Evolutionary conservation across 2,329 filamentous ascomycete species (phyloP).

Genomic region (Lithohypha guttulata): DNA sequence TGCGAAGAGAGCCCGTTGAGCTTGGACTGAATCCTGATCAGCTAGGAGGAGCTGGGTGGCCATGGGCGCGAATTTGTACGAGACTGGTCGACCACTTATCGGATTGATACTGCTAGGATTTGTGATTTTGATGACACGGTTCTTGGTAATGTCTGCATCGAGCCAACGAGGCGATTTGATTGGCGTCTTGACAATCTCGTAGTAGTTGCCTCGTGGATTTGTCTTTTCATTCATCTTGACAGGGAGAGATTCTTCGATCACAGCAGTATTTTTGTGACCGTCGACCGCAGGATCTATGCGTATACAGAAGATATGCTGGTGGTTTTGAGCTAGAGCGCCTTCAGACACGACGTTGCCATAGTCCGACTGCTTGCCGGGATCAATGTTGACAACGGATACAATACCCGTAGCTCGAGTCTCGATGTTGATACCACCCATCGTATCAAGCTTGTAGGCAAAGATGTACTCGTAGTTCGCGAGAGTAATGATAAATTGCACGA

Average conservation of each 20-base stretch:
- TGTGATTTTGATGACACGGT: constrained; percentile 40
- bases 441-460: constrained; percentile 54
- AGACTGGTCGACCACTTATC: constrained; percentile 33
- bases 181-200: constrained; percentile 41
- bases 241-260: constrained; percentile 44
- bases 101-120: constrained; percentile 36
- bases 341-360: constrained; percentile 55
- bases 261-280: constrained; percentile 42
- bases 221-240: constrained; percentile 40
- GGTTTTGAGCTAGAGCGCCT: constrained; percentile 56
- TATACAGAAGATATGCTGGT: constrained; percentile 59
- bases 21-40: constrained; percentile 33
- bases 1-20: constrained; percentile 38
- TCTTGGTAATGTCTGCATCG: constrained; percentile 41
- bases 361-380: constrained; percentile 41
- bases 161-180: constrained; percentile 39
- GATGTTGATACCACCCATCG: constrained; percentile 49
- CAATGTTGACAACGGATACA: constrained; percentile 51
- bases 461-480: constrained; percentile 63
- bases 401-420: constrained; percentile 59
- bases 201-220: constrained; percentile 54
- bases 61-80: constrained; percentile 39
- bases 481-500: constrained; percentile 58
- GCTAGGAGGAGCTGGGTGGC: constrained; percentile 41
- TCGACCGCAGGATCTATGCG: constrained; percentile 57